These are phyloP conservation scores for Pythium myriotylum DNA, from an alignment of 352 stramenopile genomes.

Conservation along the genomic window DNA sequence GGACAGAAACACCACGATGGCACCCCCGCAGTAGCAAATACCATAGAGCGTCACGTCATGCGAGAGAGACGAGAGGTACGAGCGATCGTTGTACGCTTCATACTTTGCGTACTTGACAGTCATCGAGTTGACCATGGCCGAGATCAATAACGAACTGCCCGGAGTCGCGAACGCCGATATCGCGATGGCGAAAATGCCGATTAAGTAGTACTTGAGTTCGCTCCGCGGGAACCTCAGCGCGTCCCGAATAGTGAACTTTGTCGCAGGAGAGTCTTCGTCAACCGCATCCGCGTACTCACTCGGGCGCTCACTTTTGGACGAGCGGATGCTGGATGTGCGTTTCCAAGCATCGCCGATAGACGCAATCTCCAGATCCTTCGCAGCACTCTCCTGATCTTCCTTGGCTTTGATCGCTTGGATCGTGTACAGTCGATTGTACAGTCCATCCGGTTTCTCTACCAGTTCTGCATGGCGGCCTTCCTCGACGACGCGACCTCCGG, in stretches of 20 bases:
- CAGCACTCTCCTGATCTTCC: constrained; percentile 22
- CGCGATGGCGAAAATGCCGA: constrained; percentile 31
- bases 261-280: neutral
- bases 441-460: constrained; percentile 47
- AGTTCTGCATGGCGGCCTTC: constrained; percentile 44
- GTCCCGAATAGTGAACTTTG: constrained; percentile 5
- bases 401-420: constrained; percentile 24
- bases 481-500: constrained; percentile 39
- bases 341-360: no score
- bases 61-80: constrained; percentile 28
- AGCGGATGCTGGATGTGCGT: no score
- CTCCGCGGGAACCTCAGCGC: constrained; percentile 19
- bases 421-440: constrained; percentile 31
- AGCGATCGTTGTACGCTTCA: constrained; percentile 18
- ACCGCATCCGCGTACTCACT: no score
- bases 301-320: no score
- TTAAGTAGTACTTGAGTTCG: constrained; percentile 37
- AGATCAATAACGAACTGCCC: constrained; percentile 5
- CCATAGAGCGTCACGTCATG: constrained; percentile 33
- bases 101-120: constrained; percentile 18
- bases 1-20: constrained; percentile 28
- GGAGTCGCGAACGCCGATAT: constrained; percentile 35
- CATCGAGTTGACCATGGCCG: constrained; percentile 23
- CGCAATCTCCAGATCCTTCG: neutral
- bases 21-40: constrained; percentile 34